Percentiles rank a stretch among this genome's conserved stretches.
phyloP scores from a whole-genome alignment of 441 rosid species.

The Kokia cookei region DNA sequence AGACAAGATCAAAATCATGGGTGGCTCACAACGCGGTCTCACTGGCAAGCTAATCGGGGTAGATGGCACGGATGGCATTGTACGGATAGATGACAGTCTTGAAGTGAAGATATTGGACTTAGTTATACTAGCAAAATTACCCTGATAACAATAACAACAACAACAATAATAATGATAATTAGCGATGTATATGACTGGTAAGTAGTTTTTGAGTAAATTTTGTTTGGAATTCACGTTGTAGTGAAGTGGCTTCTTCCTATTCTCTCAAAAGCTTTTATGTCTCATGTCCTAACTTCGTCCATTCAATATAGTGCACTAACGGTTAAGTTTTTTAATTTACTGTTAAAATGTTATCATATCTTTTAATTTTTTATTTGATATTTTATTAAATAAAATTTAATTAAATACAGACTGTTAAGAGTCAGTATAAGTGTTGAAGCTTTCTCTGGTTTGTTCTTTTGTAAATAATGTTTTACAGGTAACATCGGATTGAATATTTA shows the following conservation, averaged over 20 bases:
- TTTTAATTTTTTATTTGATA: too few species aligned
- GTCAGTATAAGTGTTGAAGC: too few species aligned
- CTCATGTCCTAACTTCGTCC: too few species aligned
- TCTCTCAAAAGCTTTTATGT: neutral
- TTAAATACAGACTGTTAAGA: too few species aligned
- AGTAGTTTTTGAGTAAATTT: slow-evolving; percentile 1
- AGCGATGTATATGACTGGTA: neutral
- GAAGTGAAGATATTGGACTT: slow-evolving; percentile 94
- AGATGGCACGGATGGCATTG: slow-evolving; percentile 88
- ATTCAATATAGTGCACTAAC: too few species aligned
- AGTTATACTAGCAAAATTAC: slow-evolving; percentile 65
- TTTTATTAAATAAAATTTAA: too few species aligned
- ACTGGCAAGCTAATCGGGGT: slow-evolving; percentile 90
- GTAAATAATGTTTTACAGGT: too few species aligned
- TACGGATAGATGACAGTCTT: slow-evolving; percentile 76
- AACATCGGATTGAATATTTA: too few species aligned
- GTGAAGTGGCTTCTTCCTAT: neutral
- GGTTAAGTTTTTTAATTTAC: too few species aligned
- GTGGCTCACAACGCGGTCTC: slow-evolving; percentile 74
- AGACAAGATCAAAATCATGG: slow-evolving; percentile 82
- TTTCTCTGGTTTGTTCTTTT: too few species aligned
- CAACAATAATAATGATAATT: neutral
- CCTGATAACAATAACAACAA: neutral
- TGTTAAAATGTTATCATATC: too few species aligned
- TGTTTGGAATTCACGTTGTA: neutral